Base-by-base conservation (phyloP, 805 yeast species). In the Hanseniaspora clermontiae region DNA sequence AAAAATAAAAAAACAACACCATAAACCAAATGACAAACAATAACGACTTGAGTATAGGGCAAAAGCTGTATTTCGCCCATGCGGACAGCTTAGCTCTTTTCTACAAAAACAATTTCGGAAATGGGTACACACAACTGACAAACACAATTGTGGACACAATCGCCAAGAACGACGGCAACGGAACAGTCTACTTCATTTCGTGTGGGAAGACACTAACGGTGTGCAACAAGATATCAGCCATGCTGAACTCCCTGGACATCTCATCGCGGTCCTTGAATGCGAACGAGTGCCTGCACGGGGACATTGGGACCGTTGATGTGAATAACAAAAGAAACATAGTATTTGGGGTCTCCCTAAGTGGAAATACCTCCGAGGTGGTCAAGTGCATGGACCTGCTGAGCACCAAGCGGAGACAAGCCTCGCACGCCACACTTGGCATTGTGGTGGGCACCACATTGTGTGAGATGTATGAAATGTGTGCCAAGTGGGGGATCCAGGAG, bases 261-360 rank as follows among this genome's bases (percentile, higher is more conserved):
- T 81, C 79, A 52, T 74, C 95, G 0, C 77, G 80, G 0, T 62
- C 77, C 1, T 70, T 88, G 55, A 96, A 88, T 65, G 95, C 96
- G 0, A 72, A 86, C 4, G 96, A 88, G 59, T 96, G 96, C 0
- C 71, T 89, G 19, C 96, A 88, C 66, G 96, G 96, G 6, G 96
- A 88, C 66, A 74, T 88, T 62, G 96, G 96, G 1, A 69, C 82
- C 40, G 69, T 89, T 51, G 78, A 76, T 29, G 75, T 75, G 17
- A 70, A 75, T 27, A 51, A 37, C 19, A 6, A 12, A 17, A 75
- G 76, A 58, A 87, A 84, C 60, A 71, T 78, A 36, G 59, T 88
- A 53, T 67, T 89, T 2, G 71, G 87, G 63, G 78, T 88, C 39
- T 80, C 90, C 0, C 84, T 90, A 1, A 82, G 91, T 34, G 96